phyloP scores from a whole-genome alignment of 139 green algal species.

The Auxenochlorella pyrenoidosa region DNA sequence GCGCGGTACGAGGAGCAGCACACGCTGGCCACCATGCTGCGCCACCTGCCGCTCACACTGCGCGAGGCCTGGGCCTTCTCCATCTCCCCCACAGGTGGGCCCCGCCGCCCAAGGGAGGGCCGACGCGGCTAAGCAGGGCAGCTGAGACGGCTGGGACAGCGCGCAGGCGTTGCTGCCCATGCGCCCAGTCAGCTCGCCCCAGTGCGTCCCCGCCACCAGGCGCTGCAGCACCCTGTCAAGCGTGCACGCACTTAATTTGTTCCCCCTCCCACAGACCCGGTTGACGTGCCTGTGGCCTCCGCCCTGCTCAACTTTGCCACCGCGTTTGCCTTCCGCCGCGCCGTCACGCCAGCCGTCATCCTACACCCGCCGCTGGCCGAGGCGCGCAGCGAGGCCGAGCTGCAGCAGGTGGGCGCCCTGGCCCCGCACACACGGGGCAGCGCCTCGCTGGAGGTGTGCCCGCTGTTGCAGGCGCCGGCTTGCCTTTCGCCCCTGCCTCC shows the following conservation, averaged over 20 bases:
- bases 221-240: too few relatives aligned
- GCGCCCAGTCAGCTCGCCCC: too few relatives aligned
- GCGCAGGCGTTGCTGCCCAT: background rate
- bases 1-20: background rate
- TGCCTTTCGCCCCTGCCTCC: background rate
- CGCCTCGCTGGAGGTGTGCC: background rate
- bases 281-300: conserved; percentile 29
- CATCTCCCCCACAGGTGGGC: conserved; percentile 47
- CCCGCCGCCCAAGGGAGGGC: too few relatives aligned
- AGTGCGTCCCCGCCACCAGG: too few relatives aligned
- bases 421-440: background rate
- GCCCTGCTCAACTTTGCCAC: conserved; percentile 62
- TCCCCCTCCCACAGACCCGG: conserved; percentile 12
- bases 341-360: conserved; percentile 30
- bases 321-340: conserved; percentile 26
- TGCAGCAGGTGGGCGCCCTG: conserved; percentile 44
- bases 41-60: conserved; percentile 56
- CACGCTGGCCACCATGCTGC: conserved; percentile 54
- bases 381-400: conserved; percentile 40
- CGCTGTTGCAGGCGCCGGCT: background rate
- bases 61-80: conserved; percentile 62
- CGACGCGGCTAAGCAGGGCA: too few relatives aligned
- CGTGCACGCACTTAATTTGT: too few relatives aligned
- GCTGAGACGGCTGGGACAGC: background rate
- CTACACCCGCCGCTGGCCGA: conserved; percentile 43